A percentile compares a stretch with the other conserved stretches of the same genome.
phyloP scores from a whole-genome alignment of 257 asterid genomes.

The Nicotiana benthamiana region DNA sequence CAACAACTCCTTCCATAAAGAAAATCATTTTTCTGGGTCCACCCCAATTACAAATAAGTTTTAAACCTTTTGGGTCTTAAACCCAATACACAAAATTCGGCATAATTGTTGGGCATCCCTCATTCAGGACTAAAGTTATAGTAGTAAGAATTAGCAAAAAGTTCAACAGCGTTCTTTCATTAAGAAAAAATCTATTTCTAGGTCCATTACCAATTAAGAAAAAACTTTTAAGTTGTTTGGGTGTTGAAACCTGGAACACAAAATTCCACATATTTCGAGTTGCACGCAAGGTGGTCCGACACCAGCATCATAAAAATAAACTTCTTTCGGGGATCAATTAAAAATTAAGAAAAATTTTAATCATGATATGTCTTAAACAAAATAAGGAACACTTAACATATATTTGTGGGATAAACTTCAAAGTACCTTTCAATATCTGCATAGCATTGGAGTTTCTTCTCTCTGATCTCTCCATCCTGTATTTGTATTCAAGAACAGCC shows the following conservation, averaged over 20 bases:
- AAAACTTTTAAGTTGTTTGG: background rate
- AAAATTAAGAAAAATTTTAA: background rate
- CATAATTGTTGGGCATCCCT: background rate
- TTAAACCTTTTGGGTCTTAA: background rate
- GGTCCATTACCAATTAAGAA: background rate
- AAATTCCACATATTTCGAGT: background rate
- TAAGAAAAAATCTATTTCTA: background rate
- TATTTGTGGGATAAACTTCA: background rate
- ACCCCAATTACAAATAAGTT: background rate
- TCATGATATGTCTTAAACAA: background rate
- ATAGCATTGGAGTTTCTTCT: slow-evolving; percentile 72
- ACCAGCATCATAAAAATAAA: too few species aligned
- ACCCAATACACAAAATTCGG: background rate
- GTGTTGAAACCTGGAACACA: background rate
- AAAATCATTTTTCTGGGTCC: background rate
- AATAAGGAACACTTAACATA: background rate
- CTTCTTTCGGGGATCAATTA: background rate
- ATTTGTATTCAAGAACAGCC: background rate
- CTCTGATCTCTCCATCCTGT: slow-evolving; percentile 60
- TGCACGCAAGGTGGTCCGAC: too few species aligned
- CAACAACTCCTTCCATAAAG: background rate
- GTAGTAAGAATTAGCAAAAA: background rate
- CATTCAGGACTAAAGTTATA: background rate
- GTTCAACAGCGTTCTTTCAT: background rate
- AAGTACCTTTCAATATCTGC: slow-evolving; percentile 74